A percentile compares a stretch with the other conserved stretches of the same genome.
phyloP scores from a whole-genome alignment of 2,329 filamentous ascomycete species.

The Trichoderma aggressivum region DNA sequence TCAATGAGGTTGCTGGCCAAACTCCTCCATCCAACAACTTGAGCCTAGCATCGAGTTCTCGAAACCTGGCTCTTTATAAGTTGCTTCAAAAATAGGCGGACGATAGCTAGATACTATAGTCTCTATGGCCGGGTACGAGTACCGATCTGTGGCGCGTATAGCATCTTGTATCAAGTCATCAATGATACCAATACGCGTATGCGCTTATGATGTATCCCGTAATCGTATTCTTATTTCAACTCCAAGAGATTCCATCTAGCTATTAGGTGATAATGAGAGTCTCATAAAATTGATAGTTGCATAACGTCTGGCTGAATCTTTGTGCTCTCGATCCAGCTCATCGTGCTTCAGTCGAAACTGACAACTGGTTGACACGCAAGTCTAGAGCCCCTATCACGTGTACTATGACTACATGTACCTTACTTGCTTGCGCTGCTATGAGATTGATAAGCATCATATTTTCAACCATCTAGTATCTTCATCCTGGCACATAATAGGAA shows the following conservation, averaged over 20 bases:
- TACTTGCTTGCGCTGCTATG: background rate
- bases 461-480: background rate
- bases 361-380: background rate
- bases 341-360: background rate
- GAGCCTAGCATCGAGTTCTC: background rate
- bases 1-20: background rate
- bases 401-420: too few species aligned
- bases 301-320: background rate
- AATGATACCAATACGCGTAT: background rate
- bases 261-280: background rate
- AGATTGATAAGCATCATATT: background rate
- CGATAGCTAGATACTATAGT: background rate
- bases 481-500: background rate
- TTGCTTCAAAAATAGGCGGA: background rate
- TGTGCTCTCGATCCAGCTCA: background rate
- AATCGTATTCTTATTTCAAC: background rate
- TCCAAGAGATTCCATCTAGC: background rate
- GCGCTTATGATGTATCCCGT: background rate
- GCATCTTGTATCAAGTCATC: background rate
- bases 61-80: background rate
- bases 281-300: background rate
- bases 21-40: background rate
- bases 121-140: background rate
- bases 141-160: background rate
- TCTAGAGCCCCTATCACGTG: background rate